Evolutionary conservation across 2,329 filamentous ascomycete species (phyloP).

Genomic region (Ploettnerulaceae sp.): DNA sequence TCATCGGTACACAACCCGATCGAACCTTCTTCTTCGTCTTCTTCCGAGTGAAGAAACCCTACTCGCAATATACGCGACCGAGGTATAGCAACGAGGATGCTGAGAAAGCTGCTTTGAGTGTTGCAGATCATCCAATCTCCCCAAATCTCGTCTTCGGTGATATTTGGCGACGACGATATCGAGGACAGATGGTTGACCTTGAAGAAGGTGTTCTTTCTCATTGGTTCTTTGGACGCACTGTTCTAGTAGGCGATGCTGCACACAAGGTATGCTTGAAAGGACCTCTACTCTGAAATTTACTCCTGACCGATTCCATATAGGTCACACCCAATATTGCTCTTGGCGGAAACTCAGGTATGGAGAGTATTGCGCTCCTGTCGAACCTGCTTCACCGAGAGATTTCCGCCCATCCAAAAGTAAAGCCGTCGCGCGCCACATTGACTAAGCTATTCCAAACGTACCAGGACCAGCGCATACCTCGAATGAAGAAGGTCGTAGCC

Average conservation of each 20-base stretch:
- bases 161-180: neutral
- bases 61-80: neutral
- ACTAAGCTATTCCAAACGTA: neutral
- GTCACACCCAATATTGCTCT: constrained; percentile 1
- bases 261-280: too few relatives aligned
- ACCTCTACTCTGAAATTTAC: too few relatives aligned
- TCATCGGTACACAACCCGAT: neutral
- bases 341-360: constrained; percentile 1
- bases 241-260: constrained; percentile 11
- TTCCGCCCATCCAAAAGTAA: too few relatives aligned
- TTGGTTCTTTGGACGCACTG: constrained; percentile 8
- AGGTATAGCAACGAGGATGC: constrained; percentile 3
- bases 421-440: neutral
- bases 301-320: too few relatives aligned
- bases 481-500: neutral
- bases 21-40: neutral
- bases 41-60: neutral
- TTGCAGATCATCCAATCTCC: neutral
- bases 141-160: neutral
- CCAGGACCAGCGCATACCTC: neutral
- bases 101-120: neutral
- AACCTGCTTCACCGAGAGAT: neutral
- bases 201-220: constrained; percentile 9
- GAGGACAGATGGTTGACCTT: constrained; percentile 1
- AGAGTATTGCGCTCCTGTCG: neutral